phyloP scores from a whole-genome alignment of 352 stramenopile species.

The Pythium brassicae region DNA sequence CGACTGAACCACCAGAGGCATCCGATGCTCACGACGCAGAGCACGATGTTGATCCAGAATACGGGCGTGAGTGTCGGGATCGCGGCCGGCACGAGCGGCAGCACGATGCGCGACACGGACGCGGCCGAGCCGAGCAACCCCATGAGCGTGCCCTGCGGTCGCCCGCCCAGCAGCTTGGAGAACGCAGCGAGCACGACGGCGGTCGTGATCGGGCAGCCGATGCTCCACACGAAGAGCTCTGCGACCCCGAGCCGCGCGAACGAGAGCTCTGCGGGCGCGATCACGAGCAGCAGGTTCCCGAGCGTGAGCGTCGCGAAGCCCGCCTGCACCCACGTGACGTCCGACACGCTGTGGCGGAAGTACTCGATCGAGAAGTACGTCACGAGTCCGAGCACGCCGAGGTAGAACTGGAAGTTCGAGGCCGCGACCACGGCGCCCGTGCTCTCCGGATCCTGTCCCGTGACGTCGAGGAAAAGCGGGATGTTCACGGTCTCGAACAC shows the following conservation, averaged over 20 bases:
- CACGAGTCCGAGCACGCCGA: conserved; percentile 47
- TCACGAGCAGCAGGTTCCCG: conserved; percentile 40
- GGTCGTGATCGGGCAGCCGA: conserved; percentile 49
- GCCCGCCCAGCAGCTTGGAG: conserved; percentile 47
- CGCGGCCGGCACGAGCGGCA: conserved; percentile 46
- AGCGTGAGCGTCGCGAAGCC: conserved; percentile 41
- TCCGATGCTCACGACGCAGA: conserved; percentile 52
- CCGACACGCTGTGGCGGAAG: conserved; percentile 28
- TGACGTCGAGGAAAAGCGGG: conserved; percentile 42
- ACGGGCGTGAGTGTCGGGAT: conserved; percentile 64
- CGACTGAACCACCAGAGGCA: conserved; percentile 62
- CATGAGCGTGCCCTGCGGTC: conserved; percentile 50
- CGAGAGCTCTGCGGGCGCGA: conserved; percentile 16
- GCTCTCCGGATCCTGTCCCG: conserved; percentile 14
- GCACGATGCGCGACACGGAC: conserved; percentile 47
- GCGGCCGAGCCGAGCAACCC: conserved; percentile 51
- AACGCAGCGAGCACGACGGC: conserved; percentile 56
- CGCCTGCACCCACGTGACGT: conserved; percentile 38
- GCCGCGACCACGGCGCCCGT: conserved; percentile 21
- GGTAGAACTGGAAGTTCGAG: conserved; percentile 43
- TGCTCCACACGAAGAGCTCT: conserved; percentile 58
- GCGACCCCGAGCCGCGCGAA: conserved; percentile 31
- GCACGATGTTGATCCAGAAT: conserved; percentile 67
- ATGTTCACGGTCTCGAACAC: conserved; percentile 75
- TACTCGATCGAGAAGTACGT: conserved; percentile 36